phyloP scores from a whole-genome alignment of 1,284 basidiomycete species.

The Ustilago lituana region DNA sequence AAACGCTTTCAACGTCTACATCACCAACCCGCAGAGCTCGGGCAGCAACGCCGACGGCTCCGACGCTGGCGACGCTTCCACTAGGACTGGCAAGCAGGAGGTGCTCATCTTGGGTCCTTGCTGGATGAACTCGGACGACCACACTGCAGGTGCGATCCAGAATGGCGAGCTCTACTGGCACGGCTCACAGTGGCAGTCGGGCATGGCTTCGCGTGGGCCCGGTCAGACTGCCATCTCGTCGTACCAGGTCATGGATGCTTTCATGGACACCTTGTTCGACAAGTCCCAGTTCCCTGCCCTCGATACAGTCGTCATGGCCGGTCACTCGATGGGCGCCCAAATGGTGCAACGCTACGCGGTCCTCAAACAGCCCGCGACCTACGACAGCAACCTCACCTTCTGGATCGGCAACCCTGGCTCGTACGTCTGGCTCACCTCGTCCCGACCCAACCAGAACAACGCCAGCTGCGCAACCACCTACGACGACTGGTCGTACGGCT shows the following conservation, averaged over 20 bases:
- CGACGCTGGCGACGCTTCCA: background rate
- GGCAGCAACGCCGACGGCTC: conserved; percentile 16
- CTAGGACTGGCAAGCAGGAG: conserved; percentile 14
- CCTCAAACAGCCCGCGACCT: conserved; percentile 42
- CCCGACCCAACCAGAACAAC: conserved; percentile 36
- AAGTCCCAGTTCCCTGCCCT: conserved; percentile 50
- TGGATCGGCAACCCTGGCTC: conserved; percentile 63
- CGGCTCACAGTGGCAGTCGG: conserved; percentile 54
- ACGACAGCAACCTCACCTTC: conserved; percentile 54
- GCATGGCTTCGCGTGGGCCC: conserved; percentile 46
- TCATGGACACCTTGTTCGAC: conserved; percentile 57
- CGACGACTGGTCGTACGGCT: conserved; percentile 55
- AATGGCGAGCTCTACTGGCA: conserved; percentile 54
- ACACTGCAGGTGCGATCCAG: conserved; percentile 33
- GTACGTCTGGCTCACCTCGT: conserved; percentile 49
- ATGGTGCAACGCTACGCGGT: conserved; percentile 55
- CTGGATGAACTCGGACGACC: conserved; percentile 56
- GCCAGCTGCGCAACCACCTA: conserved; percentile 18
- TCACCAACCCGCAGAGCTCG: conserved; percentile 25
- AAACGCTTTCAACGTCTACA: conserved; percentile 48
- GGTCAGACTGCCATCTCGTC: conserved; percentile 29
- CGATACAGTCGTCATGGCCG: conserved; percentile 51
- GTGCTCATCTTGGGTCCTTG: conserved; percentile 58
- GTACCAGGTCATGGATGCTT: conserved; percentile 54
- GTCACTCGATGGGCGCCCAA: conserved; percentile 64